These are phyloP conservation scores for Rhodotorula sp. DNA, from an alignment of 1,284 basidiomycete species.

Conservation along the genomic window DNA sequence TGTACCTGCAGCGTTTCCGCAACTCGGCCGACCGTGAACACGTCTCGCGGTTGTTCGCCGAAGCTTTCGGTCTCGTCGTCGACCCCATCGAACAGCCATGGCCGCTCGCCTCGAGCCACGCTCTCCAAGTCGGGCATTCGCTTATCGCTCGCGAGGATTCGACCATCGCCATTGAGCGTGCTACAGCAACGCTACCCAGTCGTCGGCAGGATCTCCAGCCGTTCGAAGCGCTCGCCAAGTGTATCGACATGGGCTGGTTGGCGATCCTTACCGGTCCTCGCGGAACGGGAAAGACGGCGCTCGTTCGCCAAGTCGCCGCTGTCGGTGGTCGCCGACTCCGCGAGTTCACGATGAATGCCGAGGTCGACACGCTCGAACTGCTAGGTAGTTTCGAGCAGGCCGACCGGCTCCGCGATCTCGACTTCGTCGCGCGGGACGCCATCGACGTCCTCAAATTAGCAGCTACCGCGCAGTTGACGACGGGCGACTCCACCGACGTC, in stretches of 20 bases:
- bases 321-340: conserved; percentile 66
- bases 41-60: conserved; percentile 63
- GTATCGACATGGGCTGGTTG: conserved; percentile 78
- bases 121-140: conserved; percentile 71
- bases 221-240: conserved; percentile 73
- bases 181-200: conserved; percentile 55
- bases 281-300: conserved; percentile 74
- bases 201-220: conserved; percentile 65
- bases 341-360: conserved; percentile 77
- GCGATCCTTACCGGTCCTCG: conserved; percentile 78
- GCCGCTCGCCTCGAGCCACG: conserved; percentile 57
- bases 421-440: conserved; percentile 19
- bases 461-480: conserved; percentile 9
- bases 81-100: conserved; percentile 52
- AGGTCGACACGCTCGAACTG: conserved; percentile 91
- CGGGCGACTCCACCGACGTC: conserved; percentile 3
- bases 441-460: conserved; percentile 15
- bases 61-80: conserved; percentile 57
- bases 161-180: conserved; percentile 32
- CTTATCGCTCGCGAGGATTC: conserved; percentile 52
- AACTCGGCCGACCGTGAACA: conserved; percentile 62
- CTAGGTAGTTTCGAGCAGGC: conserved; percentile 93
- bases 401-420: conserved; percentile 43
- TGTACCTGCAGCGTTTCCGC: conserved; percentile 87
- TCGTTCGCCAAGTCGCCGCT: conserved; percentile 70